phyloP scores from a whole-genome alignment of 331 rosid genomes.

The Acacia concinna region DNA sequence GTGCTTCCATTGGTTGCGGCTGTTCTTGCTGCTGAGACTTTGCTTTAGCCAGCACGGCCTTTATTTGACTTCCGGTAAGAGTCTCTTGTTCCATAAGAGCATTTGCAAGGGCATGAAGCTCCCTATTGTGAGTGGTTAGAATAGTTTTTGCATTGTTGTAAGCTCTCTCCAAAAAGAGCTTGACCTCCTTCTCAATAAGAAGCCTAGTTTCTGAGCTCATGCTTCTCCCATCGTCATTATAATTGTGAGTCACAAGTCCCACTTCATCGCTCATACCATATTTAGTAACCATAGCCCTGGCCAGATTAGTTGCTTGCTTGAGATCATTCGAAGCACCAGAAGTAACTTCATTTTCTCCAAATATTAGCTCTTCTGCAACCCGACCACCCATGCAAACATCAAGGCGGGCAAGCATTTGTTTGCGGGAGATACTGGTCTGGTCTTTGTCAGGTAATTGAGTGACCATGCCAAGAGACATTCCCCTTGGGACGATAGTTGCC shows the following conservation, averaged over 20 bases:
- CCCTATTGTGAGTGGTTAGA: conserved; percentile 67
- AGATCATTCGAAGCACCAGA: conserved; percentile 77
- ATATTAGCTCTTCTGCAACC: conserved; percentile 84
- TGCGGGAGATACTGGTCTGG: conserved; percentile 63
- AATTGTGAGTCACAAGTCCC: conserved; percentile 71
- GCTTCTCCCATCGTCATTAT: conserved; percentile 76
- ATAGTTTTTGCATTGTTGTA: conserved; percentile 79
- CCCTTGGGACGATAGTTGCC: conserved; percentile 90
- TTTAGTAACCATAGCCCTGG: conserved; percentile 81
- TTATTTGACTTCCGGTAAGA: conserved; percentile 71
- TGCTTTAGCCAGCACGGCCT: conserved; percentile 53
- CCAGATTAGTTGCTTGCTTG: conserved; percentile 58
- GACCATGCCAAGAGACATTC: conserved; percentile 87
- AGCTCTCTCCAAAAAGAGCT: conserved; percentile 58
- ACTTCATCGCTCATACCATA: conserved; percentile 85
- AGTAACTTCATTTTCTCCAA: conserved; percentile 80
- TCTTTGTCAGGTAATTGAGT: conserved; percentile 68
- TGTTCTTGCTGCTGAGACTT: conserved; percentile 46
- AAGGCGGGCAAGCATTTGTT: conserved; percentile 83
- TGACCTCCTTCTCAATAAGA: conserved; percentile 86
- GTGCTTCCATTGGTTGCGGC: conserved; percentile 34
- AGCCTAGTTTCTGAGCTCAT: conserved; percentile 92
- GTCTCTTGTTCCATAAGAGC: conserved; percentile 64
- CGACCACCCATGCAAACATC: conserved; percentile 89
- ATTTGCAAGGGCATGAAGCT: conserved; percentile 75